Base-by-base conservation (phyloP, 768 basidiomycete genomes). In the Gautieria morchelliformis region DNA sequence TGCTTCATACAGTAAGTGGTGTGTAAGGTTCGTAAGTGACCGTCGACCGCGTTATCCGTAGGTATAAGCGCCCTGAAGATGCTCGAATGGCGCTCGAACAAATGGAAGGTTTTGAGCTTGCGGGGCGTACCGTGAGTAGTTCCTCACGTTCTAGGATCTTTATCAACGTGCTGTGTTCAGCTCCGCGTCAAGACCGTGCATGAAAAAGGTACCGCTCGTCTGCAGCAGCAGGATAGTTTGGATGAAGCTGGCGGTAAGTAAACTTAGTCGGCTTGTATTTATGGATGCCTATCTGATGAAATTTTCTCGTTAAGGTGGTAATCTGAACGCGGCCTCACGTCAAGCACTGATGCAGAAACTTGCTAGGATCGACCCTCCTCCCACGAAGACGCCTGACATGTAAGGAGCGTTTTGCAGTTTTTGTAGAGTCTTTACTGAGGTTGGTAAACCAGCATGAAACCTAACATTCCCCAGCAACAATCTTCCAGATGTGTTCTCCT, bases 321-420 rank as follows among this genome's bases (percentile, higher is more conserved):
- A 92, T 81, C 83, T 96, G 78, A 96, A 96, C 77, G 90, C 90
- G 78, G 90, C 89, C 67, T 92, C 93, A 69, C 90, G 96, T 75
- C 93, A 96, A 79, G 91, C 93, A 72, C 91, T 99, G 77, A 99
- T 99, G 96, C 92, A 94, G 76, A 99, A 98, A 84, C 90, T 99
- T 81, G 93, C 96, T 71, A 92, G 96, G 78, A 89, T 84, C 73
- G 89, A 91, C 66, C 76, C 80, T 46, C 71, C 83, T 51, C 72
- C 80, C 51, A 68, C 74, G 56, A 76, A 74, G 65, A 77, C 80
- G 62, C 76, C 82, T 65, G 79, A 83, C 24, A 69, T 80, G 89
- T 91, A 72, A 62, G 83, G 69, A 4, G 6, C 15, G 15, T 48
- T 48, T 42, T 30, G 42, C n/a, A 45, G 33, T 10, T 48, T 17